A percentile compares a stretch with the other conserved stretches of the same genome.
Conservation (phyloP, 2,329 filamentous ascomycete genomes). For the Botrytis tulipae region DNA sequence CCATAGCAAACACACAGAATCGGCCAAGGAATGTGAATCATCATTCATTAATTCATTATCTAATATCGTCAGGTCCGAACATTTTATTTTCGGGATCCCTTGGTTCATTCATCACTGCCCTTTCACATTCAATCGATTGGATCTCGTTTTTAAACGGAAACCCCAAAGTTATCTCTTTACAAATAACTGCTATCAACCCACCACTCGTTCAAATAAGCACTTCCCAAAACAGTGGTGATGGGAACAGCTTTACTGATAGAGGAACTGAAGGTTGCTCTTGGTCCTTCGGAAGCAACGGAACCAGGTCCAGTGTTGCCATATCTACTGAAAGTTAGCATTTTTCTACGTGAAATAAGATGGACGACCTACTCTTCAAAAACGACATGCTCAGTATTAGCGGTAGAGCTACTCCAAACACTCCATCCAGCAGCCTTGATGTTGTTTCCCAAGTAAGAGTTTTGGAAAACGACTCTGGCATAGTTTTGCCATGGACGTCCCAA, state of each 20-base stretch:
- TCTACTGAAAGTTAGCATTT: background rate
- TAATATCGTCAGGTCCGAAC: background rate
- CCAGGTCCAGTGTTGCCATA: constrained; percentile 50
- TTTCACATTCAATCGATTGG: background rate
- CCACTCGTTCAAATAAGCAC: constrained; percentile 23
- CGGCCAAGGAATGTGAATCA: background rate
- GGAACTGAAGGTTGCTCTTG: constrained; percentile 25
- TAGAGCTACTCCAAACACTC: constrained; percentile 46
- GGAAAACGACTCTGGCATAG: constrained; percentile 51
- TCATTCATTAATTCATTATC: too few relatives aligned
- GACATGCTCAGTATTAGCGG: constrained; percentile 21
- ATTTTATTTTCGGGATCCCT: background rate
- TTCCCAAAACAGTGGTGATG: constrained; percentile 26
- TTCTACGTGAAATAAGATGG: background rate
- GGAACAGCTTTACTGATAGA: constrained; percentile 17
- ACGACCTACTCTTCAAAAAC: background rate
- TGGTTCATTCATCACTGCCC: background rate
- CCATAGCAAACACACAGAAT: background rate
- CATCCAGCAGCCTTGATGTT: constrained; percentile 53
- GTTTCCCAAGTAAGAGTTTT: constrained; percentile 47
- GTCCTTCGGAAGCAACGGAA: constrained; percentile 18
- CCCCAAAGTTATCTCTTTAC: background rate
- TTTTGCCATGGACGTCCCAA: constrained; percentile 53
- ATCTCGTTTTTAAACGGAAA: background rate
- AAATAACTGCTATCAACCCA: constrained; percentile 26